Percentiles rank a stretch among this genome's conserved stretches.
Evolutionary conservation across 2,329 filamentous ascomycete genomes (phyloP).

Genomic region (Sporothrix schenckii): DNA sequence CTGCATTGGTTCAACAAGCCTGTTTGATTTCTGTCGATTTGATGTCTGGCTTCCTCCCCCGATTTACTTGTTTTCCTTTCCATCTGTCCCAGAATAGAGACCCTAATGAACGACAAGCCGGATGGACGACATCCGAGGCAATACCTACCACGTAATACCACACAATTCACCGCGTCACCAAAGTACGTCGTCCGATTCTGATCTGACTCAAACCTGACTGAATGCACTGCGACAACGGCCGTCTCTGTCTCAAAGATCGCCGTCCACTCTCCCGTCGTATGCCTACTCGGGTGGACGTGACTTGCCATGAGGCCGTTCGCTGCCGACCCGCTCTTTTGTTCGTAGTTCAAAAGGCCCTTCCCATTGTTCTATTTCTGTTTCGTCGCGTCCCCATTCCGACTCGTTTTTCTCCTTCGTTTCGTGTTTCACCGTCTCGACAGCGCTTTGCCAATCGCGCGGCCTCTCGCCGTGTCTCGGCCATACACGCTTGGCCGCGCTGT

Average conservation of each 20-base stretch:
- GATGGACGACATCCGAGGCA: not conserved
- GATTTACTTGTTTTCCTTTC: not conserved
- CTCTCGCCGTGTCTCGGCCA: not conserved
- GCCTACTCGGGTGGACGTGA: no score
- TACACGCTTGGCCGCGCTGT: slow-evolving; percentile 6
- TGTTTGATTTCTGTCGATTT: not conserved
- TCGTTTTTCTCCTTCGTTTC: not conserved
- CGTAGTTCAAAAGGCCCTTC: not conserved
- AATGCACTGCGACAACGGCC: not conserved
- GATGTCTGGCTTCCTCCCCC: not conserved
- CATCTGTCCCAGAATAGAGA: slow-evolving; percentile 4
- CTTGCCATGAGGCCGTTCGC: not conserved
- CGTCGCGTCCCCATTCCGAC: not conserved
- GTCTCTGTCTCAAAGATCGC: slow-evolving; percentile 6
- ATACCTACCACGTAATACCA: not conserved
- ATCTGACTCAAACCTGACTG: not conserved
- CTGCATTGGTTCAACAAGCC: not conserved
- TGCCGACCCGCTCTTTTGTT: not conserved
- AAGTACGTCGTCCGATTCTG: no score
- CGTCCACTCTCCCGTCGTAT: not conserved
- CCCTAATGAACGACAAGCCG: not conserved
- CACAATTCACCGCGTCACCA: not conserved
- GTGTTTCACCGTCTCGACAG: not conserved
- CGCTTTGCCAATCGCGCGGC: slow-evolving; percentile 4
- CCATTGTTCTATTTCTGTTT: not conserved